Base-by-base conservation (phyloP, 139 green algal species). In the Chlamydomonas asymmetrica region DNA sequence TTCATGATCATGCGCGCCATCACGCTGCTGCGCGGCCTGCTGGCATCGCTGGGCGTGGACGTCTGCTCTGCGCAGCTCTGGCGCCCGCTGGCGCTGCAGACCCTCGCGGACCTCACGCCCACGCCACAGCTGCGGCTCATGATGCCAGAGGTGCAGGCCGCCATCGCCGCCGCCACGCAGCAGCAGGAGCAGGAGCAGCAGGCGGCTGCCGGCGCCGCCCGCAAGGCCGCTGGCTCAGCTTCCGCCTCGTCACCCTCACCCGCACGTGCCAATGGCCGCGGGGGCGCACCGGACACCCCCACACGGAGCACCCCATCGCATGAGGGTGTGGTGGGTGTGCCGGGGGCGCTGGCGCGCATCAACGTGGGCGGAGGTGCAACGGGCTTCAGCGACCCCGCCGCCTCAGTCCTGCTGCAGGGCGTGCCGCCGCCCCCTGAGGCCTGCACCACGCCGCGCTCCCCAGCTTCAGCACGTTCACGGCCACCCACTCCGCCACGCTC, bases 1-100 rank as follows among this genome's bases (percentile, higher is more conserved):
- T 90, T 90, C 79, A 88, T 90, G 82, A 82, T 88, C 73, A 82
- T 90, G 79, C 79, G 85, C 10, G 73, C 80, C 59, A 81, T 88
- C 70, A 88, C 85, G 20, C 65, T 90, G 23, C 76, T 90, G 49
- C 71, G 85, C 0, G 85, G 85, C 35, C 60, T 90, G 41, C 71
- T 90, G 34, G 65, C 63, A 20, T 75, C 52, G 18, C 78, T 90
- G 56, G 5, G 39, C 3, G 76, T 86, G 39, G 82, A 88, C 60
- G 57, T 90, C 18, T 84, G 73, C 16, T 73, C 78, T 2, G 73
- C 81, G 18, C 45, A 74, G 56, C 67, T 86, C 57, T 90, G 85
- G 85, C 43, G 71, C 49, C 81, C 79, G 29, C 63, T 86, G 35
- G 81, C 85, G 18, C 43, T 81, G 49, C 74, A 86, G 71, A 64